Conservation (phyloP, 768 basidiomycete genomes). For the Suillus placidus region DNA sequence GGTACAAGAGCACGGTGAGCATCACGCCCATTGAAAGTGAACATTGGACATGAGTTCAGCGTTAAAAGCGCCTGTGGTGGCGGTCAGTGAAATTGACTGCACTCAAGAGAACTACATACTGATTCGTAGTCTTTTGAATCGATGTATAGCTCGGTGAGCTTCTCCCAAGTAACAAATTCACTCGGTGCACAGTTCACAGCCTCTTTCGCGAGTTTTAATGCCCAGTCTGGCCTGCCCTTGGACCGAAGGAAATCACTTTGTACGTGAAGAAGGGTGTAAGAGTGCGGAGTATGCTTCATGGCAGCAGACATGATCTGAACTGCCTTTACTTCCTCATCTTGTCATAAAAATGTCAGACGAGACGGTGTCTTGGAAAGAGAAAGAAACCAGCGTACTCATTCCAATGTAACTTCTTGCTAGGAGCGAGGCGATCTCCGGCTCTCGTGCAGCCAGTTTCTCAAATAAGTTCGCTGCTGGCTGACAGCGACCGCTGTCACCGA, state of each 20-base stretch:
- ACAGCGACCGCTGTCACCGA: conserved; percentile 87
- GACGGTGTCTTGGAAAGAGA: neutral
- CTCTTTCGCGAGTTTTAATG: conserved; percentile 86
- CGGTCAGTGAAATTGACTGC: neutral
- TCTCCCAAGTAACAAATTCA: conserved; percentile 99
- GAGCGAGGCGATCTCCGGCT: conserved; percentile 88
- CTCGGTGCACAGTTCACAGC: conserved; percentile 98
- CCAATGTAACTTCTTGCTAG: conserved; percentile 92
- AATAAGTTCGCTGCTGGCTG: conserved; percentile 92
- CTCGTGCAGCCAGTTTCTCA: conserved; percentile 82
- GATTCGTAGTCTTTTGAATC: conserved; percentile 87
- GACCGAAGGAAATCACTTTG: conserved; percentile 93
- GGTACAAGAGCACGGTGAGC: conserved; percentile 83
- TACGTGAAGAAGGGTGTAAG: conserved; percentile 90
- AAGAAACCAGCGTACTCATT: conserved; percentile 74
- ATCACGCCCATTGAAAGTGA: conserved; percentile 97
- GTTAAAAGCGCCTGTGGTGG: conserved; percentile 71
- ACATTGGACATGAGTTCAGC: conserved; percentile 99
- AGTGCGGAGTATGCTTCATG: conserved; percentile 84
- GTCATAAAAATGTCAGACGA: neutral
- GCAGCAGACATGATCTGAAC: conserved; percentile 90
- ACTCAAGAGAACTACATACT: conserved; percentile 22
- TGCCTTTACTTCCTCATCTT: conserved; percentile 98
- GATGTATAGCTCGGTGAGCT: conserved; percentile 93
- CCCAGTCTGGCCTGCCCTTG: conserved; percentile 87